These are phyloP conservation scores for Soucietia sequanensis DNA, from an alignment of 805 yeast species.

Conservation along the genomic window DNA sequence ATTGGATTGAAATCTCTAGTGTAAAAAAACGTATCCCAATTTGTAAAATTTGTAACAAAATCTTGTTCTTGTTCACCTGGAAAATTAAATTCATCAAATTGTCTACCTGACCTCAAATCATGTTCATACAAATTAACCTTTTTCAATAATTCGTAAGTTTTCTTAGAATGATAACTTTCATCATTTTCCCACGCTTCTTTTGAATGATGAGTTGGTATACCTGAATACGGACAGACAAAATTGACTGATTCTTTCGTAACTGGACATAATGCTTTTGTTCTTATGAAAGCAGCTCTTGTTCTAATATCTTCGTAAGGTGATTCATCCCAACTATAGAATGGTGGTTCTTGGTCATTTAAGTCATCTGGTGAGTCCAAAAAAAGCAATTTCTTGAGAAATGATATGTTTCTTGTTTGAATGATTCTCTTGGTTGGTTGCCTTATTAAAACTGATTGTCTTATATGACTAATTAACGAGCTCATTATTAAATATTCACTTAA, in stretches of 20 bases:
- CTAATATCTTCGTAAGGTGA: slow-evolving; percentile 87
- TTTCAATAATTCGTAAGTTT: slow-evolving; percentile 70
- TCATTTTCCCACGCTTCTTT: slow-evolving; percentile 88
- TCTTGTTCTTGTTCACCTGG: slow-evolving; percentile 79
- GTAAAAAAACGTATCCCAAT: slow-evolving; percentile 92
- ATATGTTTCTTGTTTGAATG: slow-evolving; percentile 22
- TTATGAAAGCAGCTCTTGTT: slow-evolving; percentile 86
- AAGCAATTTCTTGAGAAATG: slow-evolving; percentile 39
- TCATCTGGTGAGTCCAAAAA: slow-evolving; percentile 30
- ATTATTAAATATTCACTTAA: no score
- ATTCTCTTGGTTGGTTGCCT: background rate
- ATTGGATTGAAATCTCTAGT: slow-evolving; percentile 91
- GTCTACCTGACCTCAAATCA: slow-evolving; percentile 90
- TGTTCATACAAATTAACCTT: slow-evolving; percentile 93
- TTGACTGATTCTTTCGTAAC: slow-evolving; percentile 78
- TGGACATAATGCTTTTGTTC: slow-evolving; percentile 87
- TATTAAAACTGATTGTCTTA: background rate
- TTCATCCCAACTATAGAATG: slow-evolving; percentile 76
- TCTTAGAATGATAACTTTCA: slow-evolving; percentile 61
- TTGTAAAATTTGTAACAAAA: slow-evolving; percentile 68
- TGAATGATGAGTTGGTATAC: slow-evolving; percentile 95
- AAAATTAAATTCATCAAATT: slow-evolving; percentile 93
- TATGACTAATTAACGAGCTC: no score
- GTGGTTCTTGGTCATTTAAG: slow-evolving; percentile 25
- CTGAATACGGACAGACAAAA: slow-evolving; percentile 89